Base-by-base conservation (phyloP, 2,329 filamentous ascomycete species). In the Aulographum hederae region DNA sequence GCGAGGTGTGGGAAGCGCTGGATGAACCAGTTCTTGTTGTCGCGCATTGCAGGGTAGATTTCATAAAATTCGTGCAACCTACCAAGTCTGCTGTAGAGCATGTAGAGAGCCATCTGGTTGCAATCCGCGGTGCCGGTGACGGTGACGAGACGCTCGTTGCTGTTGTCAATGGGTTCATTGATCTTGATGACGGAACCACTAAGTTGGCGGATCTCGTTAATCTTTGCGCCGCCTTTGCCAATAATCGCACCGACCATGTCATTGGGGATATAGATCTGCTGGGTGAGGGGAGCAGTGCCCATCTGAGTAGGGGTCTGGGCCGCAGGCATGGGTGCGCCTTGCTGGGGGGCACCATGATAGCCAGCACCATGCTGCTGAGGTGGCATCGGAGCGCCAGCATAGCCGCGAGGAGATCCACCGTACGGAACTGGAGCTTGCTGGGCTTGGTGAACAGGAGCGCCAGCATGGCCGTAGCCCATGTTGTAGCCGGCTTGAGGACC, bases 171-270 rank as follows among this genome's bases (percentile, higher is more conserved):
- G 2, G 89, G 89, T 54, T 98, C 89, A 52, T 98, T 95, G 65
- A 98, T 98, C 65, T 98, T 98, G 56, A 98, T 95, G 29, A 98
- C 85, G 58, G 86, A 95, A 43, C 86, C 89, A 53, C 80, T 91
- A 45, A 98, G 73, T 54, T 94, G 84, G 43, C 89, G 75, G 42
- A 98, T 98, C 58, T 98, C 89, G 51, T 98, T 98, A 66, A 98
- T 98, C 69, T 98, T 98, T 34, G 84, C 80, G 41, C 89, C 89
- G 38, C 89, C 89, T 61, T 98, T 98, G 48, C 89, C 89, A 45
- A 98, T 98, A 46, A 98, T 98, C 34, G 89, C 89, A 39, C 89
- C 89, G 33, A 98, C 89, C 89, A 98, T 95, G 49, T 98, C 89
- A 51, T 98, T 98, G 36, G 89, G 89, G 45, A 98, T 98, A 60